Percentiles rank a stretch among this genome's conserved stretches.
phyloP scores from a whole-genome alignment of 257 asterid genomes.

The Asclepias syriaca region DNA sequence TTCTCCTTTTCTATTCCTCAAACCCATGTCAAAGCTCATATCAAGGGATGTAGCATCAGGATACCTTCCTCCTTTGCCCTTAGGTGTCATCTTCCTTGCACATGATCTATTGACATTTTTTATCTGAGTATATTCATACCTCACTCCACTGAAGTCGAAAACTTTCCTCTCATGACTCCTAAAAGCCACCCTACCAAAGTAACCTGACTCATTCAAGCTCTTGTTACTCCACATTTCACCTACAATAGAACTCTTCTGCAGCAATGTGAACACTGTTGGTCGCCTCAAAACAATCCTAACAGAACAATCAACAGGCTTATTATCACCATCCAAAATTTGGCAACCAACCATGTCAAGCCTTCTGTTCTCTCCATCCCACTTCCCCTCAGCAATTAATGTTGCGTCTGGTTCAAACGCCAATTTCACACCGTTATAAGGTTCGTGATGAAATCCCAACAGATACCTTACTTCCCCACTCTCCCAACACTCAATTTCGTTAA shows the following conservation, averaged over 20 bases:
- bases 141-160: slow-evolving; percentile 25
- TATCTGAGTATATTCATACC: slow-evolving; percentile 59
- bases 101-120: slow-evolving; percentile 47
- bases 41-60: slow-evolving; percentile 58
- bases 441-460: slow-evolving; percentile 50
- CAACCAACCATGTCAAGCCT: slow-evolving; percentile 85
- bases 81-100: slow-evolving; percentile 33
- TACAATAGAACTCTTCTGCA: slow-evolving; percentile 54
- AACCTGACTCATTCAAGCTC: slow-evolving; percentile 46
- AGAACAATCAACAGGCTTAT: slow-evolving; percentile 60
- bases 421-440: slow-evolving; percentile 22
- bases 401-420: slow-evolving; percentile 46
- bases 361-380: slow-evolving; percentile 57
- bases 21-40: slow-evolving; percentile 63
- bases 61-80: slow-evolving; percentile 44
- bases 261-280: slow-evolving; percentile 65
- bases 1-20: slow-evolving; percentile 40
- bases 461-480: slow-evolving; percentile 64
- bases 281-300: slow-evolving; percentile 64
- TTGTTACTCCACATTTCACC: slow-evolving; percentile 81
- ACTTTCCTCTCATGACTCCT: slow-evolving; percentile 30
- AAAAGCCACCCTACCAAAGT: slow-evolving; percentile 55
- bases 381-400: slow-evolving; percentile 73
- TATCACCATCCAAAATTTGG: slow-evolving; percentile 51
- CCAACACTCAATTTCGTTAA: slow-evolving; percentile 48